These are phyloP conservation scores for Linnemannia schmuckeri DNA, from an alignment of 192 early-diverging fungal genomes.

Conservation along the genomic window DNA sequence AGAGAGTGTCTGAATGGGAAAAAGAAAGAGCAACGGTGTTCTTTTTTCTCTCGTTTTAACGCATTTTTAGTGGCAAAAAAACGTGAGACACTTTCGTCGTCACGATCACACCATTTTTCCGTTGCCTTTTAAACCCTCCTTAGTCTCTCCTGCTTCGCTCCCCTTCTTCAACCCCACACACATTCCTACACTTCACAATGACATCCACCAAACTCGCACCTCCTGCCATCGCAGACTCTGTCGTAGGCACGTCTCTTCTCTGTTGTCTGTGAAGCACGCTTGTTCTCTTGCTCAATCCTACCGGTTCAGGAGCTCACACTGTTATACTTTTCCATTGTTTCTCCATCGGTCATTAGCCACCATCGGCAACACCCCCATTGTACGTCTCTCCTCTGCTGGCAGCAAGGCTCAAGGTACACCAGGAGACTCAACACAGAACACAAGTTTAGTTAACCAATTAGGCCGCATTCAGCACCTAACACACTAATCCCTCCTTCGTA, in stretches of 20 bases:
- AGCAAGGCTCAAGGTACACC: constrained; percentile 36
- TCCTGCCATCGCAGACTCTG: constrained; percentile 40
- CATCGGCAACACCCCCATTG: constrained; percentile 76
- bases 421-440: neutral
- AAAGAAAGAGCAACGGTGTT: neutral
- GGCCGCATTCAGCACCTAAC: neutral
- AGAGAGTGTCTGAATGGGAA: neutral
- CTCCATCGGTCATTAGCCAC: constrained; percentile 24
- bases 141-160: neutral
- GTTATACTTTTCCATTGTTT: neutral
- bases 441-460: neutral
- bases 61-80: no score
- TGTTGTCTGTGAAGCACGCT: neutral
- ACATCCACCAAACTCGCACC: constrained; percentile 27
- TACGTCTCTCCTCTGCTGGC: constrained; percentile 52
- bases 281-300: neutral
- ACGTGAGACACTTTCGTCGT: no score
- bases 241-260: constrained; percentile 31
- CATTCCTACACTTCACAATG: constrained; percentile 16
- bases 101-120: no score
- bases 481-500: neutral
- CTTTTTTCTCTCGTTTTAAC: no score
- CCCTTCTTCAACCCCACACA: neutral
- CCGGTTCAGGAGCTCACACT: neutral
- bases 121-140: no score